These are phyloP conservation scores for Aurantiochytrium sp. DNA, from an alignment of 108 stramenopile genomes.

Conservation along the genomic window DNA sequence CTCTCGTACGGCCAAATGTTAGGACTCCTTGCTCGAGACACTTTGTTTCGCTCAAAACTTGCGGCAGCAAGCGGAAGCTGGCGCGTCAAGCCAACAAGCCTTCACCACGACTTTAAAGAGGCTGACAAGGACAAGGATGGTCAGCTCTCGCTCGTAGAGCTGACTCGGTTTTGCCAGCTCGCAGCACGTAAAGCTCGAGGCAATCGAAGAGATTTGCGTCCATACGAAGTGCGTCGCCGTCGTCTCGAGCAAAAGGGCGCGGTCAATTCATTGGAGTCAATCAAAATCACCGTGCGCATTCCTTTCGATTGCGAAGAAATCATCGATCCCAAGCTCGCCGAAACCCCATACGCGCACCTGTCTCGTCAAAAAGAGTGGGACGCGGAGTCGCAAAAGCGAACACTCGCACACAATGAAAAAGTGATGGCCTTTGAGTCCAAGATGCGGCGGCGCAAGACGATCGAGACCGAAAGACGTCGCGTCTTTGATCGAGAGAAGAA, in stretches of 20 bases:
- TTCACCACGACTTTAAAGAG: neutral
- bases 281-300: neutral
- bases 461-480: neutral
- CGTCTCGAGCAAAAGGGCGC: neutral
- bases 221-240: neutral
- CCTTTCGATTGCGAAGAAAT: neutral
- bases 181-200: neutral
- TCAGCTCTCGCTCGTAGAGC: neutral
- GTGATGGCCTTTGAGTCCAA: neutral
- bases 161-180: neutral
- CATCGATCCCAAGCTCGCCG: neutral
- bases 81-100: neutral
- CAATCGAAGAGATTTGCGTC: neutral
- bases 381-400: neutral
- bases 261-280: neutral
- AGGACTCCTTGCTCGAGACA: neutral
- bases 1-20: neutral
- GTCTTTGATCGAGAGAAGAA: neutral
- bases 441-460: neutral
- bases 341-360: conserved; percentile 3
- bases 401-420: neutral
- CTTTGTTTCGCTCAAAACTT: neutral
- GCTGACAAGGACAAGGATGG: neutral
- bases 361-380: neutral
- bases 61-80: neutral